Base-by-base conservation (phyloP, 805 yeast species). In the Candida patagonica region DNA sequence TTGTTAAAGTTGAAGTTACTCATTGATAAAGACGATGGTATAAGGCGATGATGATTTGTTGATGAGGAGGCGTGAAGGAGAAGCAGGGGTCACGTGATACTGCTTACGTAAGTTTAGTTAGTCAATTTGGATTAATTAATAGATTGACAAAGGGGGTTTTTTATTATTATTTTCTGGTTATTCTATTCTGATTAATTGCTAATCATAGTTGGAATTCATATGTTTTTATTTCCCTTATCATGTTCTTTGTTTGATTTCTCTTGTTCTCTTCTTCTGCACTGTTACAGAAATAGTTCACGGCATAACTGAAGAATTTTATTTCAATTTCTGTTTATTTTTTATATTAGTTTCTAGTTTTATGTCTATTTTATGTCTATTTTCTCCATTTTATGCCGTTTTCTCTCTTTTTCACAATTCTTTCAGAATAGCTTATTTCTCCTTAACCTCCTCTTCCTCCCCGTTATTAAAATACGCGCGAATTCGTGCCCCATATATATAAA, bases 401-500 rank as follows among this genome's bases (percentile, higher is more conserved):
- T n/a, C n/a, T n/a, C n/a, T n/a, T n/a, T n/a, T n/a, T n/a, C n/a
- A n/a, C n/a, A n/a, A n/a, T n/a, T n/a, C n/a, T n/a, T n/a, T n/a
- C n/a, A n/a, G n/a, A n/a, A n/a, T n/a, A n/a, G n/a, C n/a, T n/a
- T n/a, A n/a, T n/a, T n/a, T n/a, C n/a, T n/a, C n/a, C n/a, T n/a
- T n/a, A n/a, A n/a, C n/a, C 4, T 4, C 5, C 3, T 30, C n/a
- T n/a, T 30, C 24, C 7, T 40, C 26, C 19, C 26, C 17, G 34
- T 44, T 44, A 24, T 47, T 43, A 34, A 51, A 48, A 29, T 45
- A 50, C 12, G 59, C 53, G 42, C 70, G 49, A 25, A 65, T 51
- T 15, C 43, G 38, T 23, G 62, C 63, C 34, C 78, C 78, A 50
- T 57, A 73, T 36, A 48, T 58, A 57, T 62, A 71, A 48, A 73